Evolutionary conservation across 495 filamentous ascomycete species (phyloP), one percentile per base, ranked within the genome.

Genomic region (Penicillium argentinense): DNA sequence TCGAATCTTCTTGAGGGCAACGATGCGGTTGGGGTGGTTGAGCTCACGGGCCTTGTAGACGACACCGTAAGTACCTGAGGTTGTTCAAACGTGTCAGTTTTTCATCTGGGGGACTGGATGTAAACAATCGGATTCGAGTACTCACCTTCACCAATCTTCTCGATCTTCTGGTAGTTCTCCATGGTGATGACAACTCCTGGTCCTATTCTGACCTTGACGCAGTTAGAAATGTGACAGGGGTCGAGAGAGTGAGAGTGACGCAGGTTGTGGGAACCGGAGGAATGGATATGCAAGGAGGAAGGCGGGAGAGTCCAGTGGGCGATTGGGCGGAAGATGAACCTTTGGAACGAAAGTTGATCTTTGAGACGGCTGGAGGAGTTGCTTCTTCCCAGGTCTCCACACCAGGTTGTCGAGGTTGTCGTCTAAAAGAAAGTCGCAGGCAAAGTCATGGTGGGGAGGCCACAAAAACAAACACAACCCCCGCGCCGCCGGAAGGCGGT

Each of bases 121-220:
- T 29, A 42, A 41, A 29, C 30, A 47, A 29, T 16, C 42, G 14
- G 11, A 43, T 45, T 23, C 25, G 38, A 26, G 47, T 38, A 53
- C 62, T 30, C 64, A 96, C 93, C 93, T 80, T 99, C 93, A 58
- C 93, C 93, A 69, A 99, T 95, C 75, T 99, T 99, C 77, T 99
- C 93, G 47, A 99, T 86, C 74, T 97, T 97, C 76, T 97, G 91
- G 69, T 99, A 99, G 68, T 97, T 96, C 65, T 99, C 93, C 93
- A 99, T 99, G 54, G 48, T 60, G 59, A 37, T 37, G 18, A 22
- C 12, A 27, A 11, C 14, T 37, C 39, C 27, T 23, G 13, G 25
- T 45, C 13, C 39, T 51, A 23, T 2, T 27, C 48, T 53, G 23
- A 11, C n/a, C 4, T 18, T 12, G 9, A 16, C 14, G 5, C 23